These are phyloP conservation scores for Tuber microsphaerosporum DNA, from an alignment of 495 filamentous ascomycete genomes.

Conservation along the genomic window DNA sequence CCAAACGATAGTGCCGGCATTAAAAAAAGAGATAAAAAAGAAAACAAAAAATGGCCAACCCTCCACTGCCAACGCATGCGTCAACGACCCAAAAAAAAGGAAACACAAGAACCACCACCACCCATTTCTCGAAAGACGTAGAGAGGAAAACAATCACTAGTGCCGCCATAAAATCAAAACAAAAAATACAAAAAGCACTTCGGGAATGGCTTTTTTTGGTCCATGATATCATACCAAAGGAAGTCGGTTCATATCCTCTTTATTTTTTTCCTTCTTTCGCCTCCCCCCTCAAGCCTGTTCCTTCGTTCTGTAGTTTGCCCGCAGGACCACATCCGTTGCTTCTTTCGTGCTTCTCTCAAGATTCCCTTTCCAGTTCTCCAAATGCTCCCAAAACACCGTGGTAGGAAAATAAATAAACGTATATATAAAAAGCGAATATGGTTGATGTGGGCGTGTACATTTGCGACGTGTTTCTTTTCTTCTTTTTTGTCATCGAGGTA, in stretches of 20 bases:
- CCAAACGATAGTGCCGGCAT: background rate
- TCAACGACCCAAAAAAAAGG: constrained; percentile 4
- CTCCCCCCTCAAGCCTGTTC: background rate
- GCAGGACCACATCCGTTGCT: background rate
- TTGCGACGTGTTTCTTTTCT: constrained; percentile 31
- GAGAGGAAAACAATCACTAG: constrained; percentile 17
- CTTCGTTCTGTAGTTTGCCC: background rate
- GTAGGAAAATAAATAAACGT: constrained; percentile 25
- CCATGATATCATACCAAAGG: constrained; percentile 30
- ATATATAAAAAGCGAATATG: constrained; percentile 21
- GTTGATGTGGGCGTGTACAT: constrained; percentile 21
- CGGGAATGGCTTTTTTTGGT: constrained; percentile 10
- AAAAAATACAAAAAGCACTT: constrained; percentile 24
- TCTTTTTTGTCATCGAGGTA: constrained; percentile 24
- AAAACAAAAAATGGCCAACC: constrained; percentile 31
- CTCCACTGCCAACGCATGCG: constrained; percentile 34
- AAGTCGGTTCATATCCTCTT: constrained; percentile 25
- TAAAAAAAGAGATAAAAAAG: constrained; percentile 21
- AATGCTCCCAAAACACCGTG: background rate
- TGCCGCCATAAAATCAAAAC: constrained; percentile 23
- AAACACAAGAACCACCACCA: constrained; percentile 18
- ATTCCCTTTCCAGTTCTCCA: constrained; percentile 2
- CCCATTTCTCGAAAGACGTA: constrained; percentile 25
- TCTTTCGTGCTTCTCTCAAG: constrained; percentile 1
- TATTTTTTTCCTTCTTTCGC: background rate